Percentiles rank a stretch among this genome's conserved stretches.
These are phyloP conservation scores for Neonectria faginata DNA, from an alignment of 2,329 filamentous ascomycete species.

Conservation along the genomic window DNA sequence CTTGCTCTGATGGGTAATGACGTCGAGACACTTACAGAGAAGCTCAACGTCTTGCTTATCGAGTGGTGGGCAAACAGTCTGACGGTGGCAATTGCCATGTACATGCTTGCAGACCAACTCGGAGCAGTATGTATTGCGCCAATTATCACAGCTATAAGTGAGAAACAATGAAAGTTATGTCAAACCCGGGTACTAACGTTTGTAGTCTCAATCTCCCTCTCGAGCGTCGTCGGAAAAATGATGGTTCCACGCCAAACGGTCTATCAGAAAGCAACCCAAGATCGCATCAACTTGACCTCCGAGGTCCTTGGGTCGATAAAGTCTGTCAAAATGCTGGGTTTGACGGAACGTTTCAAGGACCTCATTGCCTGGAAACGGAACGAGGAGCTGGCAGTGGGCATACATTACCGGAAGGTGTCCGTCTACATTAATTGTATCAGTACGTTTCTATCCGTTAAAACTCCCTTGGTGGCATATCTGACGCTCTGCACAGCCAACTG, in stretches of 20 bases:
- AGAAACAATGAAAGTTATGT: conserved; percentile 10
- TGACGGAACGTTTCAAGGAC: conserved; percentile 43
- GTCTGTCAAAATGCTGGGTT: conserved; percentile 51
- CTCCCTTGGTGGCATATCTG: not conserved
- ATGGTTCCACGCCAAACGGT: conserved; percentile 46
- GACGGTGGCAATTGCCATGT: conserved; percentile 48
- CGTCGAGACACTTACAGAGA: conserved; percentile 47
- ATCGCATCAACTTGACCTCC: conserved; percentile 50
- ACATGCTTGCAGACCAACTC: conserved; percentile 48
- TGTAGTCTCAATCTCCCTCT: conserved; percentile 40
- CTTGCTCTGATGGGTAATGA: conserved; percentile 50
- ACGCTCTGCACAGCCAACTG: conserved; percentile 38
- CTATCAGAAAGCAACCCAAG: conserved; percentile 50
- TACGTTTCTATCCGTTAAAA: conserved; percentile 25
- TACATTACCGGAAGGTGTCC: conserved; percentile 42
- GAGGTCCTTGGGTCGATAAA: conserved; percentile 49
- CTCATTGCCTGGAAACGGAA: conserved; percentile 44
- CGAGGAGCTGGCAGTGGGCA: conserved; percentile 43
- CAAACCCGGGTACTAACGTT: not conserved
- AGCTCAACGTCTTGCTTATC: conserved; percentile 44
- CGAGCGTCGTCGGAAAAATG: conserved; percentile 40
- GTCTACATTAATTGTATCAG: conserved; percentile 47
- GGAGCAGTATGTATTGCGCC: conserved; percentile 50
- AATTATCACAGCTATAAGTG: conserved; percentile 48
- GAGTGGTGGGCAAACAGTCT: conserved; percentile 49